Evolutionary conservation across 2,329 filamentous ascomycete genomes (phyloP).

Genomic region (Cladosporium sp.): DNA sequence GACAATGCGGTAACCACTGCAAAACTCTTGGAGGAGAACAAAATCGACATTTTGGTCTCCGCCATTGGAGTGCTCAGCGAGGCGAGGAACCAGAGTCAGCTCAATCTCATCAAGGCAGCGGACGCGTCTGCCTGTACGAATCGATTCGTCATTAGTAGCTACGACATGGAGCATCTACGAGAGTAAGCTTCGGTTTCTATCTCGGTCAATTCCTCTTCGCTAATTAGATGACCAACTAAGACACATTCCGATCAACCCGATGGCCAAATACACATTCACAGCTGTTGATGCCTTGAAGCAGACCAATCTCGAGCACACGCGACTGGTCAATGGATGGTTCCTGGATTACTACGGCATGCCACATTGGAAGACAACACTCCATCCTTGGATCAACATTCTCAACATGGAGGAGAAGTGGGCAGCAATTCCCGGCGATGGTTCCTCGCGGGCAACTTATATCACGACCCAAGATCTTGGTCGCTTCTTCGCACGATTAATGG

Average conservation of each 20-base stretch:
- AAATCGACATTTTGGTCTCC: constrained; percentile 18
- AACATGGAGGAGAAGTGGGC: constrained; percentile 3
- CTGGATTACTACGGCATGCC: constrained; percentile 31
- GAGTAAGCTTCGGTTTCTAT: not conserved
- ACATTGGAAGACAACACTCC: constrained; percentile 13
- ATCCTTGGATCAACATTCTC: constrained; percentile 10
- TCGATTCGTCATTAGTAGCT: constrained; percentile 17
- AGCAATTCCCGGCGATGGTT: not conserved
- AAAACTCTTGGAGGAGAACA: not conserved
- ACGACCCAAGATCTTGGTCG: constrained; percentile 3
- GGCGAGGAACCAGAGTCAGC: constrained; percentile 9
- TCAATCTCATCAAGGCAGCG: constrained; percentile 18
- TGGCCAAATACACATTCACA: constrained; percentile 12
- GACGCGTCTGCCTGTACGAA: constrained; percentile 5
- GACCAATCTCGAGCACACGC: constrained; percentile 26
- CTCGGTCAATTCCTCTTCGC: not conserved
- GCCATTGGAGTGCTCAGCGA: constrained; percentile 13
- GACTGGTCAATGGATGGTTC: constrained; percentile 27
- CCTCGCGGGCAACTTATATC: not conserved
- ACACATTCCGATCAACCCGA: not conserved
- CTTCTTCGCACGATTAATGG: not conserved
- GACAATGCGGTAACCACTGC: not conserved
- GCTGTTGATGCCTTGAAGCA: constrained; percentile 17
- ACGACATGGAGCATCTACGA: constrained; percentile 5
- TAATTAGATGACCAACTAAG: not conserved